A percentile compares a stretch with the other conserved stretches of the same genome.
Conservation (phyloP, 176 grass and related monocot genomes). For the Canna indica region DNA sequence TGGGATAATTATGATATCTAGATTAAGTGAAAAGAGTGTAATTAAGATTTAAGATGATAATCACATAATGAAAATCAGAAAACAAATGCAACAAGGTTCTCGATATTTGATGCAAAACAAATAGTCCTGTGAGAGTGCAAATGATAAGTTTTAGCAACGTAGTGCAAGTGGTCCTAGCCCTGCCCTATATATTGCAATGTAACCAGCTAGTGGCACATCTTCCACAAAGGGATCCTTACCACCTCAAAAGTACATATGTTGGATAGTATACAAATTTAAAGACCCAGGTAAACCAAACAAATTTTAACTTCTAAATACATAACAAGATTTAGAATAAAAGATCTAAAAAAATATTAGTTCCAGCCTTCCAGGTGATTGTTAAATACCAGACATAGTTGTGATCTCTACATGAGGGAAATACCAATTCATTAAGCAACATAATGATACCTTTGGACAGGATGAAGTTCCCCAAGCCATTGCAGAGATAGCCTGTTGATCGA, state of each 20-base stretch:
- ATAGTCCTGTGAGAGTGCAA: neutral
- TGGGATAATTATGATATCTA: no score
- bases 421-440: neutral
- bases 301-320: neutral
- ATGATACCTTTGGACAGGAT: slow-evolving; percentile 78
- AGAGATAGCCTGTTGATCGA: slow-evolving; percentile 58
- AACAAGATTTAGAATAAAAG: neutral
- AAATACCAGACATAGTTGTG: neutral
- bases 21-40: no score
- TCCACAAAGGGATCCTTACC: neutral
- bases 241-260: neutral
- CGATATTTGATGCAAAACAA: neutral
- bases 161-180: neutral
- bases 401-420: neutral
- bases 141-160: neutral
- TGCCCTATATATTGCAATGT: neutral
- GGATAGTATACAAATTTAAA: neutral
- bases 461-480: slow-evolving; percentile 92
- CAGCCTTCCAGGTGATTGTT: neutral
- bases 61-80: neutral
- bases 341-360: neutral
- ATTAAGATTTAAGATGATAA: no score
- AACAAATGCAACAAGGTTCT: neutral
- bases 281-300: neutral
- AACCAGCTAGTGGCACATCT: neutral